phyloP scores from a whole-genome alignment of 495 filamentous ascomycete species.

The Lasiosphaeria hispida region DNA sequence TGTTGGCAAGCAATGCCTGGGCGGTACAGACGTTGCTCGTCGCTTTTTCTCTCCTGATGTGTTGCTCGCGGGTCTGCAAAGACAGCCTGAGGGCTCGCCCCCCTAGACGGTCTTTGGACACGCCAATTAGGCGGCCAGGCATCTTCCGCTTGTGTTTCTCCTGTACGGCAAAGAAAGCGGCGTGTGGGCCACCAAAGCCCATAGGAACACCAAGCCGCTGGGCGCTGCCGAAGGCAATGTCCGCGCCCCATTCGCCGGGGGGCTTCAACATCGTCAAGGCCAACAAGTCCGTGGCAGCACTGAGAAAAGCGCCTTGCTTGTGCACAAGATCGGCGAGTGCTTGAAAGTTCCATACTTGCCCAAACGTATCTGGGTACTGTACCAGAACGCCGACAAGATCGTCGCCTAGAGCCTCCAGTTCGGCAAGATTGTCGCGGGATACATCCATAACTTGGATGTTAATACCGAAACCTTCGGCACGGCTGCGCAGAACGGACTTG shows the following conservation, averaged over 20 bases:
- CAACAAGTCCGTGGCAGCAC: slow-evolving; percentile 87
- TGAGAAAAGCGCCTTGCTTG: slow-evolving; percentile 74
- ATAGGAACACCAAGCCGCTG: slow-evolving; percentile 93
- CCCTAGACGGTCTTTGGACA: slow-evolving; percentile 89
- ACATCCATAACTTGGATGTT: slow-evolving; percentile 72
- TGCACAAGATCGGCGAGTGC: slow-evolving; percentile 75
- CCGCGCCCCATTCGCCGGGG: slow-evolving; percentile 93
- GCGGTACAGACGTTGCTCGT: slow-evolving; percentile 99
- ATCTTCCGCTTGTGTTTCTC: slow-evolving; percentile 97
- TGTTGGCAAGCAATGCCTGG: slow-evolving; percentile 92
- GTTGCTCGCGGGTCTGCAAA: slow-evolving; percentile 93
- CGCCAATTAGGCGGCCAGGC: slow-evolving; percentile 85
- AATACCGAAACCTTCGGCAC: slow-evolving; percentile 93
- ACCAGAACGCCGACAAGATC: slow-evolving; percentile 88
- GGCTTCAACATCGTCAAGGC: slow-evolving; percentile 88
- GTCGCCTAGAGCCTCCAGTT: slow-evolving; percentile 71
- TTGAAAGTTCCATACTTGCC: slow-evolving; percentile 74
- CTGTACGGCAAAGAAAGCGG: slow-evolving; percentile 91
- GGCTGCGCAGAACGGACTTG: slow-evolving; percentile 76
- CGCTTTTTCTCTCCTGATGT: slow-evolving; percentile 96
- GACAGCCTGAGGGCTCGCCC: slow-evolving; percentile 82
- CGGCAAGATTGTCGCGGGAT: slow-evolving; percentile 56
- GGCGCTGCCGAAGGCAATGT: slow-evolving; percentile 95
- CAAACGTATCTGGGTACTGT: slow-evolving; percentile 92
- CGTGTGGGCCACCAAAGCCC: slow-evolving; percentile 92